Evolutionary conservation across 129 eudicot genomes (phyloP), one percentile per base, ranked within the genome.

Genomic region (Escallonia herrerae): DNA sequence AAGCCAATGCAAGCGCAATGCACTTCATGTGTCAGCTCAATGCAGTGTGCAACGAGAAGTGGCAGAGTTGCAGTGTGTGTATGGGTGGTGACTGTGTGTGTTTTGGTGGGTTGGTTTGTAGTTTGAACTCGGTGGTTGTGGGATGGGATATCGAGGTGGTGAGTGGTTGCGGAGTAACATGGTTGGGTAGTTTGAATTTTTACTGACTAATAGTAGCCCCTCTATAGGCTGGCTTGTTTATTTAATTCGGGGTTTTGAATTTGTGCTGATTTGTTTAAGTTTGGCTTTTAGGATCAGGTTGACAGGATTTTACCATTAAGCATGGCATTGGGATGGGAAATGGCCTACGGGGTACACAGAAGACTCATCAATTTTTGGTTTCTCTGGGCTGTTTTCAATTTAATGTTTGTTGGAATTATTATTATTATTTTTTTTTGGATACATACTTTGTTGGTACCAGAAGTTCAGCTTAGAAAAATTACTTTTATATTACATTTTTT

Each of bases 11-110:
- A 22, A 53, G 22, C 43, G 71, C 71, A 43, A 54, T 10, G 4
- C 22, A 42, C 4, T 55, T 45, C 71, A 54, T 67, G 33, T 44
- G 43, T 13, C 48, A n/a, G 7, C 2, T 65, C 46, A 15, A 51
- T 22, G 59, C 46, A 45, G 37, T 46, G 37, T 63, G 67, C 67
- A 65, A 65, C 58, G 69, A 65, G 69, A 56, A 14, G 70, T 66
- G 52, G 67, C 67, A 47, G 44, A 63, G 8, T 22, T 22, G 33
- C 33, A 22, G 33, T 22, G 33, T 22, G 33, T 22, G 33, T 22
- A 22, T 1, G 33, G 33, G 33, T 22, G 33, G 33, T 22, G 33
- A 22, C 33, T 22, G 33, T 22, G 33, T 22, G 33, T n/a, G n/a
- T n/a, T 22, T 22, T 22, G 33, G 33, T 22, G 33, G 33, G 33